Evolutionary conservation across 2,329 filamentous ascomycete genomes (phyloP).

Genomic region (Fusarium euwallaceae): DNA sequence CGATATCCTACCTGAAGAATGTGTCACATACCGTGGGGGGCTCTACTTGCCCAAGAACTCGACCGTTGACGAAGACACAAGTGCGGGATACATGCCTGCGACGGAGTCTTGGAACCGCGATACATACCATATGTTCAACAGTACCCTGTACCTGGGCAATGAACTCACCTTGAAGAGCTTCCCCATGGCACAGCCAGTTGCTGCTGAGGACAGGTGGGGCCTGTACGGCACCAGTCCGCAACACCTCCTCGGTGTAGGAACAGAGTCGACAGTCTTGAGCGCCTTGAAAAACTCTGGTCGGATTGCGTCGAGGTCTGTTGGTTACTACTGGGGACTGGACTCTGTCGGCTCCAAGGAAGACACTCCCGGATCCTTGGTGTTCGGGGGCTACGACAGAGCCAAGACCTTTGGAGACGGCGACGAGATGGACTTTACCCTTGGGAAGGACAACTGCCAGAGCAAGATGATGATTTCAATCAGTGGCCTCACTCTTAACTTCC

Average conservation of each 20-base stretch:
- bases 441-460: neutral
- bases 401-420: constrained; percentile 23
- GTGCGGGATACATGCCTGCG: neutral
- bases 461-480: constrained; percentile 18
- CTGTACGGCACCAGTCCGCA: constrained; percentile 9
- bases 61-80: neutral
- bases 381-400: constrained; percentile 30
- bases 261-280: constrained; percentile 19
- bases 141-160: constrained; percentile 5
- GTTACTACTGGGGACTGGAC: constrained; percentile 34
- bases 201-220: neutral
- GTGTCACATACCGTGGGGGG: constrained; percentile 25
- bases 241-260: constrained; percentile 31
- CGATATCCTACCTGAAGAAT: neutral
- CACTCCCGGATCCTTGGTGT: constrained; percentile 14
- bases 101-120: constrained; percentile 4
- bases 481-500: constrained; percentile 25
- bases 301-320: constrained; percentile 14
- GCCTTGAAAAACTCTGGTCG: neutral
- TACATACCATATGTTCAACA: constrained; percentile 29
- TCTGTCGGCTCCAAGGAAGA: constrained; percentile 6
- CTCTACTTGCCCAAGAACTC: constrained; percentile 10
- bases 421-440: neutral
- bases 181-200: constrained; percentile 11
- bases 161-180: constrained; percentile 17